Evolutionary conservation across 2,329 filamentous ascomycete genomes (phyloP).

Genomic region (Beauveria bassiana): DNA sequence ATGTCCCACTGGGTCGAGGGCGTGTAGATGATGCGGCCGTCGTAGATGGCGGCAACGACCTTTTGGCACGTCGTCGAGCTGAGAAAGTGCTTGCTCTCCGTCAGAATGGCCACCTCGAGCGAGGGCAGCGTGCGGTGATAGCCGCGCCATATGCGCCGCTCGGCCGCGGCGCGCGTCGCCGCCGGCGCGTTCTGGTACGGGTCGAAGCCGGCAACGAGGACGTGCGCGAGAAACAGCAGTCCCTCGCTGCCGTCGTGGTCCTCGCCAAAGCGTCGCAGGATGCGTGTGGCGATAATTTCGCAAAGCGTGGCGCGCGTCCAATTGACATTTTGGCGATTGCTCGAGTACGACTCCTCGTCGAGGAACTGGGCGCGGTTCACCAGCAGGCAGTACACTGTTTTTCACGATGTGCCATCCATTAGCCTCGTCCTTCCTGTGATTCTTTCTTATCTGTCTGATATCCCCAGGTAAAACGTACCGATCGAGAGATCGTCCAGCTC

Average conservation of each 20-base stretch:
- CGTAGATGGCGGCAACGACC: slow-evolving; percentile 76
- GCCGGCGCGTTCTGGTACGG: slow-evolving; percentile 76
- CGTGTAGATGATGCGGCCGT: slow-evolving; percentile 73
- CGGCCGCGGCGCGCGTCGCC: slow-evolving; percentile 53
- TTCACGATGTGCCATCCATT: neutral
- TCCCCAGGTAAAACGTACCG: slow-evolving; percentile 34
- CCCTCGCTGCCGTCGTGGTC: slow-evolving; percentile 64
- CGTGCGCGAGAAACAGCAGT: slow-evolving; percentile 66
- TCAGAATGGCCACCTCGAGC: slow-evolving; percentile 75
- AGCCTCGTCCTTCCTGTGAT: neutral
- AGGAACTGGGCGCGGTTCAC: slow-evolving; percentile 77
- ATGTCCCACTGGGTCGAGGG: slow-evolving; percentile 77
- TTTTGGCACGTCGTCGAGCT: slow-evolving; percentile 72
- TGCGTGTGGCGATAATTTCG: slow-evolving; percentile 71
- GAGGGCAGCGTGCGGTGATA: slow-evolving; percentile 60
- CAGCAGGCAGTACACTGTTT: slow-evolving; percentile 67
- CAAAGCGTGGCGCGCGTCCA: slow-evolving; percentile 70
- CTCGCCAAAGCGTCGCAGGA: slow-evolving; percentile 71
- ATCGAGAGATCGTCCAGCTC: slow-evolving; percentile 73
- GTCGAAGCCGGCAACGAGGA: slow-evolving; percentile 76
- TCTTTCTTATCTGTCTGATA: neutral
- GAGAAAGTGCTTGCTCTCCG: slow-evolving; percentile 71
- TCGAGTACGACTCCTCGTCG: slow-evolving; percentile 65
- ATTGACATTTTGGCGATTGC: slow-evolving; percentile 74
- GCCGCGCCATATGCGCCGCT: slow-evolving; percentile 39